These are phyloP conservation scores for Ceratobasidium sp. DNA, from an alignment of 1,284 basidiomycete species.

Conservation along the genomic window DNA sequence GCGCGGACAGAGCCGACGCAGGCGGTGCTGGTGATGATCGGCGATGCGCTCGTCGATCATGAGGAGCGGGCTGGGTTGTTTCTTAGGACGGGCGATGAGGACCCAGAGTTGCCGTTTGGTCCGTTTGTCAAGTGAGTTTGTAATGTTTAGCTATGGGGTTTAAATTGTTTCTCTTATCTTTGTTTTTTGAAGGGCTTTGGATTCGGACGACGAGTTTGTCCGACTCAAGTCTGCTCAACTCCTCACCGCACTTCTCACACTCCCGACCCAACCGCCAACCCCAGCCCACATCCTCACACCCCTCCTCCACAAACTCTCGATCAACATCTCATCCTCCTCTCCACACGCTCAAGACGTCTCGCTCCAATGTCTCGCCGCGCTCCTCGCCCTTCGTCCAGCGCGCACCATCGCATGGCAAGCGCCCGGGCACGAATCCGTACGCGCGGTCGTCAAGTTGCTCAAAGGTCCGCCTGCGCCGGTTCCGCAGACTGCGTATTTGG, in stretches of 20 bases:
- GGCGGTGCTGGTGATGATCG: constrained; percentile 90
- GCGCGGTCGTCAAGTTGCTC: constrained; percentile 26
- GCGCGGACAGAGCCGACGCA: constrained; percentile 95
- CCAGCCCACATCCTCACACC: constrained; percentile 70
- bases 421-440: constrained; percentile 43
- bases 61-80: constrained; percentile 84
- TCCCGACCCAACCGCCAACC: constrained; percentile 53
- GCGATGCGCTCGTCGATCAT: constrained; percentile 88
- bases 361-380: constrained; percentile 88
- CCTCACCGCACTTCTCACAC: constrained; percentile 81
- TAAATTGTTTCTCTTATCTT: constrained; percentile 40
- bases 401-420: constrained; percentile 30
- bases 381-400: constrained; percentile 70
- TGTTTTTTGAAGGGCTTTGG: constrained; percentile 71
- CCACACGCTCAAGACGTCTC: constrained; percentile 87
- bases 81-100: constrained; percentile 67
- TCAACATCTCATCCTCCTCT: constrained; percentile 64
- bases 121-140: constrained; percentile 80
- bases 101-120: constrained; percentile 85
- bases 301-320: constrained; percentile 65
- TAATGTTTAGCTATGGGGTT: not conserved
- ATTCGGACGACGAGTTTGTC: constrained; percentile 92
- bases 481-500: constrained; percentile 97
- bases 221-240: constrained; percentile 92
- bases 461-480: constrained; percentile 59